Conservation (phyloP, 805 yeast species). For the Ogataea methylovora region DNA sequence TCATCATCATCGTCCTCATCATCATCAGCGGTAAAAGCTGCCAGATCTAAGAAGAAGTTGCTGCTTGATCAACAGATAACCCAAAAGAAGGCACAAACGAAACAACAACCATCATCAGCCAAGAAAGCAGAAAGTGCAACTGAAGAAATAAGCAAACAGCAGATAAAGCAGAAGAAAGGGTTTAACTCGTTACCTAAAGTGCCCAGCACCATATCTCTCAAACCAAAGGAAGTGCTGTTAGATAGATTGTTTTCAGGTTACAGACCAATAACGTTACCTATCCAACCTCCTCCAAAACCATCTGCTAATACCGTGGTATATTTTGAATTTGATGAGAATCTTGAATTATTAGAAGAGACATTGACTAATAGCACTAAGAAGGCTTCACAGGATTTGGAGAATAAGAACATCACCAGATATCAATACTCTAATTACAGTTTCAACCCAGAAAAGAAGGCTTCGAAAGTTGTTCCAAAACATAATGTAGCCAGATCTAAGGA, state of each 20-base stretch:
- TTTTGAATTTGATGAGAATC: conserved; percentile 25
- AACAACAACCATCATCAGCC: conserved; percentile 7
- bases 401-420: conserved; percentile 13
- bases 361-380: neutral
- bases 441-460: conserved; percentile 1
- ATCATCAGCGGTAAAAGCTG: conserved; percentile 1
- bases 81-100: conserved; percentile 3
- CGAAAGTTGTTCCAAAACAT: neutral
- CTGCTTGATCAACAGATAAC: conserved; percentile 4
- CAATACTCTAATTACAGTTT: conserved; percentile 19
- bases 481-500: too few relatives aligned
- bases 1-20: conserved; percentile 1
- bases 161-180: conserved; percentile 17
- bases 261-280: conserved; percentile 26
- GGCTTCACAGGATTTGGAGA: conserved; percentile 1
- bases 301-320: conserved; percentile 19
- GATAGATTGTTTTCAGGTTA: conserved; percentile 29
- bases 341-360: conserved; percentile 16
- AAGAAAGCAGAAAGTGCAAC: conserved; percentile 7
- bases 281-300: conserved; percentile 17
- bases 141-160: neutral
- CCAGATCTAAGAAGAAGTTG: conserved; percentile 8
- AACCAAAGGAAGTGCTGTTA: conserved; percentile 24
- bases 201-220: conserved; percentile 23
- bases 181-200: conserved; percentile 27